A percentile compares a stretch with the other conserved stretches of the same genome.
phyloP scores from a whole-genome alignment of 768 basidiomycete genomes.

The Boletus reticuloceps region DNA sequence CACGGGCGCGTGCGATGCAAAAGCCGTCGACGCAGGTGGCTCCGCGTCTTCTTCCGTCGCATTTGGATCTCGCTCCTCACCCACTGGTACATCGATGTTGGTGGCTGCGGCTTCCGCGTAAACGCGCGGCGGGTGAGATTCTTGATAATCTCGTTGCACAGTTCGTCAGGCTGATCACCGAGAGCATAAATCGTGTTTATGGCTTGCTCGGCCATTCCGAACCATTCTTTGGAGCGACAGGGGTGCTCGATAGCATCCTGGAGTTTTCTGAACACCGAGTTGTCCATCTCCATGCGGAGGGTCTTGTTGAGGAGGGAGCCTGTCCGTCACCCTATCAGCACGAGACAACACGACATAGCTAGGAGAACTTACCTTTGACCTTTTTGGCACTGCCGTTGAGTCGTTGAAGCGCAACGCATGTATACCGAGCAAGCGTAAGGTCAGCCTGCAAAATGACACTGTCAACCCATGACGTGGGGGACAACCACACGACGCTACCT shows the following conservation, averaged over 20 bases:
- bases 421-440: constrained; percentile 87
- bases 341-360: background rate
- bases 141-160: constrained; percentile 81
- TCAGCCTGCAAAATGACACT: constrained; percentile 56
- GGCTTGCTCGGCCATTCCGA: constrained; percentile 93
- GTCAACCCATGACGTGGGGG: background rate
- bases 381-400: constrained; percentile 96
- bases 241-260: constrained; percentile 79
- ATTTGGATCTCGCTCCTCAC: constrained; percentile 40
- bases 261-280: constrained; percentile 79
- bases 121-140: constrained; percentile 78
- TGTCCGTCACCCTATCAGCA: constrained; percentile 23
- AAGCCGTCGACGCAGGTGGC: constrained; percentile 24
- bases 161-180: constrained; percentile 86
- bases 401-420: constrained; percentile 89
- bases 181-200: constrained; percentile 95
- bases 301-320: constrained; percentile 88
- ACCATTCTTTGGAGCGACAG: constrained; percentile 89
- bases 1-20: constrained; percentile 16
- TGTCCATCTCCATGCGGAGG: constrained; percentile 83
- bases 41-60: constrained; percentile 51
- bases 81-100: background rate
- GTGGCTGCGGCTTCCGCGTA: constrained; percentile 24
- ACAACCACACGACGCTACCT: constrained; percentile 44
- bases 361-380: constrained; percentile 68